Conservation (phyloP, 805 yeast genomes). For the Hyphopichia homilentoma region DNA sequence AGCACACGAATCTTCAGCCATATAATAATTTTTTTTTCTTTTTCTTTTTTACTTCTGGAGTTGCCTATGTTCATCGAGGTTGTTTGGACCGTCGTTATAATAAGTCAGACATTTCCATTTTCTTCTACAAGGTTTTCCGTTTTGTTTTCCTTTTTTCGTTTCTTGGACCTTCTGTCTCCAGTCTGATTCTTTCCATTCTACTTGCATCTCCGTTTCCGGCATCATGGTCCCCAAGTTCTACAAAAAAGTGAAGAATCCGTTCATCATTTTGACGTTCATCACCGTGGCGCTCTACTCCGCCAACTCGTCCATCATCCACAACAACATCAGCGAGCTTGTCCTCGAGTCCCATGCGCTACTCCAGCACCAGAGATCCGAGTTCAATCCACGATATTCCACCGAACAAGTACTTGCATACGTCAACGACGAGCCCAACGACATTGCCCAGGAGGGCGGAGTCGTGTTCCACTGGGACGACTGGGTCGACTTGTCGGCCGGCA, state of each 20-base stretch:
- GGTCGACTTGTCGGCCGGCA: constrained; percentile 26
- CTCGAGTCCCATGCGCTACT: constrained; percentile 1
- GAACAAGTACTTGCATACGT: constrained; percentile 1
- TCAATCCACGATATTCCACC: constrained; percentile 1
- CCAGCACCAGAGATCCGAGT: not conserved
- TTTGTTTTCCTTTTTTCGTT: too few species aligned
- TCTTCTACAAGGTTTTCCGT: not conserved
- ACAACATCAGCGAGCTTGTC: not conserved
- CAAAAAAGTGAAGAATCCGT: constrained; percentile 13
- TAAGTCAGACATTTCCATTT: too few species aligned
- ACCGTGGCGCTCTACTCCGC: not conserved
- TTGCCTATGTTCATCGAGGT: too few species aligned
- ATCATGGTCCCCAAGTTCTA: constrained; percentile 10
- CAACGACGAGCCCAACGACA: constrained; percentile 1
- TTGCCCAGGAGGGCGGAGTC: constrained; percentile 15
- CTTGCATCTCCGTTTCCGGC: not conserved
- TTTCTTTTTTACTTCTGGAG: too few species aligned
- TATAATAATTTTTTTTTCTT: too few species aligned
- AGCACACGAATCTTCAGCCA: too few species aligned
- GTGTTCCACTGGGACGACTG: constrained; percentile 41
- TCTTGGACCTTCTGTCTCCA: not conserved
- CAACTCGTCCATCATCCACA: not conserved
- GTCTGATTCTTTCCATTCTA: too few species aligned
- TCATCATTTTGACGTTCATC: not conserved
- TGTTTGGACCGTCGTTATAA: too few species aligned